phyloP scores from a whole-genome alignment of 257 asterid genomes.

The Marsdenia floribunda region DNA sequence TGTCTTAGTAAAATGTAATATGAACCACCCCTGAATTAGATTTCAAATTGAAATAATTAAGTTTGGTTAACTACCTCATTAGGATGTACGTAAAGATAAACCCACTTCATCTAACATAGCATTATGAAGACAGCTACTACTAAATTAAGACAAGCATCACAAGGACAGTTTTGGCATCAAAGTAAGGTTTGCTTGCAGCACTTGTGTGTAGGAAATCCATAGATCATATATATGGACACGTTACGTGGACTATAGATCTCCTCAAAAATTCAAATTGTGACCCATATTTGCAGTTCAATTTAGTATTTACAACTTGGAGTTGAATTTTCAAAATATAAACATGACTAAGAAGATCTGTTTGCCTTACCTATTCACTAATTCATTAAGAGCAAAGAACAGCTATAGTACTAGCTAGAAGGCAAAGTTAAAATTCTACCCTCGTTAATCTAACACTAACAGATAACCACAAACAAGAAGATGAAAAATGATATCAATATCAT shows the following conservation, averaged over 20 bases:
- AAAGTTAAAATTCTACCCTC: background rate
- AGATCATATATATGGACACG: too few species aligned
- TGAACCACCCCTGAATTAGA: background rate
- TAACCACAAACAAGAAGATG: background rate
- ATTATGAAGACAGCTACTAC: background rate
- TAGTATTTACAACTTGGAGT: background rate
- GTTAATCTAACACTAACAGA: background rate
- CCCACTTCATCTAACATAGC: background rate
- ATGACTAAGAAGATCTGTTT: background rate
- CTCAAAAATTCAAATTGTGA: background rate
- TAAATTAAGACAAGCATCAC: background rate
- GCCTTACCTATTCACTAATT: background rate
- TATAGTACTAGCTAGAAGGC: background rate
- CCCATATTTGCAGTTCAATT: background rate
- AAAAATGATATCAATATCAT: background rate
- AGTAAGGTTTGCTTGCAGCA: background rate
- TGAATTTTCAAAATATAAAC: background rate
- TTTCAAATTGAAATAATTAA: background rate
- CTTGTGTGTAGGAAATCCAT: slow-evolving; percentile 1
- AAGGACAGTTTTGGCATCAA: background rate
- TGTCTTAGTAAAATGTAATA: background rate
- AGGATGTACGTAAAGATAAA: background rate
- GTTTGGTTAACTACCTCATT: background rate
- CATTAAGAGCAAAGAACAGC: background rate
- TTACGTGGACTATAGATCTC: slow-evolving; percentile 2